phyloP scores from a whole-genome alignment of 305 asterid genomes.

The Striga hermonthica region DNA sequence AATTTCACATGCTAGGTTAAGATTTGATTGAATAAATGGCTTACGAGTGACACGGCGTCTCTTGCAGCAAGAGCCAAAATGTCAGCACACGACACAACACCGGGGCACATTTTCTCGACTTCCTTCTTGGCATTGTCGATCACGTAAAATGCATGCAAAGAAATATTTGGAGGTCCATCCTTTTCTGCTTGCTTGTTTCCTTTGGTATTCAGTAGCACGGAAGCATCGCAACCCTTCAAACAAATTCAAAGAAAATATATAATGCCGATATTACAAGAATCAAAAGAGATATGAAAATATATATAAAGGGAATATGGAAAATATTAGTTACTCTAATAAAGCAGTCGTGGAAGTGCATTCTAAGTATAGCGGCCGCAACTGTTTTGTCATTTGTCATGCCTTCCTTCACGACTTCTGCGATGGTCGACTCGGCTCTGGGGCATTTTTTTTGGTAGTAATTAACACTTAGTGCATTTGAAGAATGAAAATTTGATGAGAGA shows the following conservation, averaged over 20 bases:
- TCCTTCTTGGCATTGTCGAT: slow-evolving; percentile 60
- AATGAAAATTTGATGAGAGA: slow-evolving; percentile 14
- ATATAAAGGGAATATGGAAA: not conserved
- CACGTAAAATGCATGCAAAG: slow-evolving; percentile 40
- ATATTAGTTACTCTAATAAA: slow-evolving; percentile 51
- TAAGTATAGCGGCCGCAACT: slow-evolving; percentile 63
- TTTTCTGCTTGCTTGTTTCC: slow-evolving; percentile 40
- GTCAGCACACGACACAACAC: slow-evolving; percentile 77
- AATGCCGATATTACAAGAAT: not conserved
- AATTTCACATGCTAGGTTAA: not conserved
- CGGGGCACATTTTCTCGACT: slow-evolving; percentile 62
- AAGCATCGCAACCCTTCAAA: slow-evolving; percentile 50
- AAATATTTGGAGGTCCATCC: slow-evolving; percentile 46
- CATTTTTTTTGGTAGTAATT: slow-evolving; percentile 60
- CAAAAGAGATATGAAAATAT: not conserved
- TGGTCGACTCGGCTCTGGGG: slow-evolving; percentile 46
- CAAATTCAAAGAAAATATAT: not conserved
- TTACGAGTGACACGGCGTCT: slow-evolving; percentile 58
- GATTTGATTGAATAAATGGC: not conserved
- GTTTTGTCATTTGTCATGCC: slow-evolving; percentile 50
- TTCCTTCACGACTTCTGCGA: slow-evolving; percentile 40
- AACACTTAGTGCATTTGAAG: slow-evolving; percentile 43
- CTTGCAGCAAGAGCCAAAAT: slow-evolving; percentile 67
- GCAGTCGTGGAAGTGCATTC: slow-evolving; percentile 89
- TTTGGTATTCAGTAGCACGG: slow-evolving; percentile 41